phyloP scores from a whole-genome alignment of 2,329 filamentous ascomycete genomes.

The Monosporascus sp. region DNA sequence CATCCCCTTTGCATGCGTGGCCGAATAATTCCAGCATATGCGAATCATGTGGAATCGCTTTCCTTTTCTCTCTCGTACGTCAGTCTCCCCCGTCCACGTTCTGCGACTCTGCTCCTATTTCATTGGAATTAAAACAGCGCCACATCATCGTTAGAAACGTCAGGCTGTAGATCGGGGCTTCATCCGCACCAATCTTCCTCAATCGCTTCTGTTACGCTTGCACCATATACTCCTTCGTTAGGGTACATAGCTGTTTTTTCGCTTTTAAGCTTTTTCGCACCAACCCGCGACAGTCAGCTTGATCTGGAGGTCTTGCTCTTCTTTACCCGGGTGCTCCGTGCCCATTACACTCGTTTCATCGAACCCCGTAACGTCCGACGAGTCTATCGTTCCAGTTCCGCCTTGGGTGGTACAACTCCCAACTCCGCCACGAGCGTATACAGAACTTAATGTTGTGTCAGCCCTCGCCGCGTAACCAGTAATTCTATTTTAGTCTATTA shows the following conservation, averaged over 20 bases:
- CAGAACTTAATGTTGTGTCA: background rate
- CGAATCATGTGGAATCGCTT: no score
- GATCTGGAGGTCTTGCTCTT: background rate
- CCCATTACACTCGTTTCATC: conserved; percentile 49
- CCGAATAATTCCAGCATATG: no score
- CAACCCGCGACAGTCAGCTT: background rate
- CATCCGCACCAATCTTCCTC: no score
- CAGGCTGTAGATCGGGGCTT: no score
- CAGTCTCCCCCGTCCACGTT: no score
- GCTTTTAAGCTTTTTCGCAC: background rate
- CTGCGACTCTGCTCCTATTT: no score
- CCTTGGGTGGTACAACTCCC: background rate
- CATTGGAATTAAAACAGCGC: no score
- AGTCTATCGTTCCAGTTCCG: background rate
- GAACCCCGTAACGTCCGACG: background rate
- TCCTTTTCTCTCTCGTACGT: no score
- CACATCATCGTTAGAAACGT: no score
- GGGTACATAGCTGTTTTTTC: background rate
- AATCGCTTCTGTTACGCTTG: no score
- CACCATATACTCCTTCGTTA: no score
- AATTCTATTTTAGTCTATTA: background rate
- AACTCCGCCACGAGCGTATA: background rate
- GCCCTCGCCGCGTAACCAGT: background rate
- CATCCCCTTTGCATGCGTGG: no score
- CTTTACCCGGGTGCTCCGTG: conserved; percentile 39